phyloP scores from a whole-genome alignment of 1,139 yeast species.

The Magnusiomyces sp. region DNA sequence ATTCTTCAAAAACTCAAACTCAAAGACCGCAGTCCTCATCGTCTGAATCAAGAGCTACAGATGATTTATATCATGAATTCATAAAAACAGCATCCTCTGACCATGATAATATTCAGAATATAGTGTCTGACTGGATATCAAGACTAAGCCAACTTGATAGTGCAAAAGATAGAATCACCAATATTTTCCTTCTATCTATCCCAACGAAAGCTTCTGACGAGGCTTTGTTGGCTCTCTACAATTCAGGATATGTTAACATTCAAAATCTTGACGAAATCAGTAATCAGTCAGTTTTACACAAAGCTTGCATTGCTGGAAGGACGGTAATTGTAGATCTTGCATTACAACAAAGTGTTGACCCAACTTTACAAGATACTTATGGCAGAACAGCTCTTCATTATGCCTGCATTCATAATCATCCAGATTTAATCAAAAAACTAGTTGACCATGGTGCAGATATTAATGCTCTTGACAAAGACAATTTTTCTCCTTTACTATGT shows the following conservation, averaged over 20 bases:
- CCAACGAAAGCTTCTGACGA: constrained; percentile 38
- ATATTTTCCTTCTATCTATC: constrained; percentile 56
- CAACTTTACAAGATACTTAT: constrained; percentile 47
- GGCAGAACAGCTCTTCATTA: constrained; percentile 86
- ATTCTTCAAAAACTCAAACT: background rate
- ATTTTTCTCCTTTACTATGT: constrained; percentile 59
- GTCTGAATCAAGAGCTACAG: constrained; percentile 24
- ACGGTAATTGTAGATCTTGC: constrained; percentile 34
- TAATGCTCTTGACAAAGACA: constrained; percentile 36
- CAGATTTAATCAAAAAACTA: constrained; percentile 28
- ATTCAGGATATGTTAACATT: constrained; percentile 34
- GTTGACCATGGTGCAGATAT: constrained; percentile 29
- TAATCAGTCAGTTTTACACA: constrained; percentile 40
- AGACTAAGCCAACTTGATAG: constrained; percentile 41
- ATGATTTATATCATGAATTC: constrained; percentile 61
- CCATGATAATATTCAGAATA: constrained; percentile 19
- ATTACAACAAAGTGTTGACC: constrained; percentile 28
- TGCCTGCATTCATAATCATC: constrained; percentile 46
- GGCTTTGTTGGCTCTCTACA: constrained; percentile 34
- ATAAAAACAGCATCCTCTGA: constrained; percentile 46
- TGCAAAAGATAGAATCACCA: constrained; percentile 44
- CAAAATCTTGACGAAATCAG: constrained; percentile 36
- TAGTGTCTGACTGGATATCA: constrained; percentile 39
- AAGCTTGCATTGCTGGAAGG: constrained; percentile 36
- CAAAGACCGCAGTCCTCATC: background rate